A percentile compares a stretch with the other conserved stretches of the same genome.
Evolutionary conservation across 305 asterid species (phyloP).

Genomic region (Plantago rigida): DNA sequence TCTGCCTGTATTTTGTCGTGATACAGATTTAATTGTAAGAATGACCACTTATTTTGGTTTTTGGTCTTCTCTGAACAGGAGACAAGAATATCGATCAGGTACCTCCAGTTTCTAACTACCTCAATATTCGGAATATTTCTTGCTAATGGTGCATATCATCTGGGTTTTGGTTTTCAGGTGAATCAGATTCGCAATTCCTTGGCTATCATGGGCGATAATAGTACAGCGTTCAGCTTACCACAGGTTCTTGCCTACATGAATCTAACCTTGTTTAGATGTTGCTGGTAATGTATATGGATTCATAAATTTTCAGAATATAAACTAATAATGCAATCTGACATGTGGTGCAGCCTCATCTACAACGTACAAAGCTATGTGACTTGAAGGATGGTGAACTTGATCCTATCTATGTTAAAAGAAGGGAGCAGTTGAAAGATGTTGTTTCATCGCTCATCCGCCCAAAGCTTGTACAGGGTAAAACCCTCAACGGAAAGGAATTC

Average conservation of each 20-base stretch:
- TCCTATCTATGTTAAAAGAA: conserved; percentile 59
- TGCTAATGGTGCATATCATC: conserved; percentile 13
- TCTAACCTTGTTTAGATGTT: background rate
- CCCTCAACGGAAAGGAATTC: conserved; percentile 83
- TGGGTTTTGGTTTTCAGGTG: conserved; percentile 44
- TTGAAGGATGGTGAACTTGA: conserved; percentile 84
- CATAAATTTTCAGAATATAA: conserved; percentile 15
- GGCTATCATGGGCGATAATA: conserved; percentile 91
- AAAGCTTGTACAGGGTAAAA: conserved; percentile 95
- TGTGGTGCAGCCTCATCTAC: conserved; percentile 82
- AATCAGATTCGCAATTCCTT: conserved; percentile 94
- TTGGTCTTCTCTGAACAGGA: conserved; percentile 47
- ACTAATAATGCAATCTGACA: conserved; percentile 21
- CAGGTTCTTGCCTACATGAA: conserved; percentile 41
- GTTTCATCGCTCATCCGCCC: conserved; percentile 82
- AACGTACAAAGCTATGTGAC: conserved; percentile 92
- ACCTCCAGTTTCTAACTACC: conserved; percentile 23
- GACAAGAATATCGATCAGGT: conserved; percentile 87
- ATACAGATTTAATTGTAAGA: conserved; percentile 13
- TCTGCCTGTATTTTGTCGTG: conserved; percentile 26
- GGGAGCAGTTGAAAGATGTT: conserved; percentile 69
- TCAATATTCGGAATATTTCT: conserved; percentile 14
- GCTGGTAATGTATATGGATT: conserved; percentile 9
- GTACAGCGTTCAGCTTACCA: conserved; percentile 96
- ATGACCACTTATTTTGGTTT: conserved; percentile 20